A percentile compares a stretch with the other conserved stretches of the same genome.
These are phyloP conservation scores for Micractinium conductrix DNA, from an alignment of 139 green algal species.

Conservation along the genomic window DNA sequence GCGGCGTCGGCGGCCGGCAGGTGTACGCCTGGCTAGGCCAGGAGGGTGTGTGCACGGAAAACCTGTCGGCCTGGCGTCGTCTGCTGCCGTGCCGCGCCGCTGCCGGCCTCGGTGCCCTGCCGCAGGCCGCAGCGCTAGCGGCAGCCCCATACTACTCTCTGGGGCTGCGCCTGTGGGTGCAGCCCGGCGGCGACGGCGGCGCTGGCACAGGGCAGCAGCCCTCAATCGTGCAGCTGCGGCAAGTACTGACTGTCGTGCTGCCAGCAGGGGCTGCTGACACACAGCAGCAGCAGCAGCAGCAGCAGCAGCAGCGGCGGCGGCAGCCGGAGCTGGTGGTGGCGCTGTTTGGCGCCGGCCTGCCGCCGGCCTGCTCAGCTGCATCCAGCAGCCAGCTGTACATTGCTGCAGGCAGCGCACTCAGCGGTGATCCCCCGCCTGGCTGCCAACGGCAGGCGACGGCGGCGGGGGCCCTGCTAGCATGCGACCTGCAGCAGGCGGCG, in stretches of 20 bases:
- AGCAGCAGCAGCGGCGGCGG: background rate
- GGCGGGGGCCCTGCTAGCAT: background rate
- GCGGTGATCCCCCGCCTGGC: no score
- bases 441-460: background rate
- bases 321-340: background rate
- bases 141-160: conserved; percentile 67
- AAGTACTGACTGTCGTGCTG: background rate
- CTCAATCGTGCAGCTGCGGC: background rate
- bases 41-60: conserved; percentile 91
- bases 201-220: background rate
- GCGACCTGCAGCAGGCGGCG: background rate
- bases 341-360: background rate
- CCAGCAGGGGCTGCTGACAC: background rate
- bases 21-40: conserved; percentile 73
- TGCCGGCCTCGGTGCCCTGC: conserved; percentile 65
- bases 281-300: background rate
- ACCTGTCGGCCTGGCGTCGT: conserved; percentile 91
- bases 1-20: background rate
- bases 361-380: conserved; percentile 2
- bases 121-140: conserved; percentile 65
- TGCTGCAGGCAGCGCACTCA: background rate
- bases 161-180: conserved; percentile 34
- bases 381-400: background rate
- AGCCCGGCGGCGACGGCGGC: background rate
- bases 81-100: conserved; percentile 85